Evolutionary conservation across 495 filamentous ascomycete species (phyloP).

Genomic region (Xylaria palmicola): DNA sequence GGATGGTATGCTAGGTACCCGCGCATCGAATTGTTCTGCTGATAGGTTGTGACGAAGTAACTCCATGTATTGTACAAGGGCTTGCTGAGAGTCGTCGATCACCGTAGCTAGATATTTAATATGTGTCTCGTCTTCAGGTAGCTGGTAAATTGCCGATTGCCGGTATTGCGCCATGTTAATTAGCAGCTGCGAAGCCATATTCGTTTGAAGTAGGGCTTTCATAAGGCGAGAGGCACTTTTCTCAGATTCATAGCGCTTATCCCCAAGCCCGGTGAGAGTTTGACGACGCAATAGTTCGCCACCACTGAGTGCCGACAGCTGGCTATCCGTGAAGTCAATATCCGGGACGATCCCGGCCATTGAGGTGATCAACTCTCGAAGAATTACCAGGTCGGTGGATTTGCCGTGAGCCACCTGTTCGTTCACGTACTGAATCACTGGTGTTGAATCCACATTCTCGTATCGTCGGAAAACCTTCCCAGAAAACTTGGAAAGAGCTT

Average conservation of each 20-base stretch:
- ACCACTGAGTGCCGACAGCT: slow-evolving; percentile 82
- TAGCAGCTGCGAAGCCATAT: slow-evolving; percentile 74
- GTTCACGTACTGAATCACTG: slow-evolving; percentile 85
- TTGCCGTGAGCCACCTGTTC: slow-evolving; percentile 77
- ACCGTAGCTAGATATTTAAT: slow-evolving; percentile 81
- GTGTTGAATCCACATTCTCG: slow-evolving; percentile 76
- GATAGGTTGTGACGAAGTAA: slow-evolving; percentile 77
- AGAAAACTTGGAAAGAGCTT: slow-evolving; percentile 78
- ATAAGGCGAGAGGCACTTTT: slow-evolving; percentile 73
- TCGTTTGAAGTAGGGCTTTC: slow-evolving; percentile 67
- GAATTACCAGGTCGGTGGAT: slow-evolving; percentile 80
- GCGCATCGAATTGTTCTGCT: slow-evolving; percentile 72
- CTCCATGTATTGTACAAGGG: slow-evolving; percentile 86
- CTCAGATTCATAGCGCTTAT: slow-evolving; percentile 66
- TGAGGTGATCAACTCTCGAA: slow-evolving; percentile 81
- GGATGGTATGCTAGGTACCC: slow-evolving; percentile 71
- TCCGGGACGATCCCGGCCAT: slow-evolving; percentile 92
- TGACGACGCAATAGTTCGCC: slow-evolving; percentile 75
- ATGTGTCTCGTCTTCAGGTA: slow-evolving; percentile 64
- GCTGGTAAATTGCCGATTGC: slow-evolving; percentile 71
- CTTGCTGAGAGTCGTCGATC: slow-evolving; percentile 83
- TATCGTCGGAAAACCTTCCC: slow-evolving; percentile 83
- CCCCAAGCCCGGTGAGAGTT: slow-evolving; percentile 72
- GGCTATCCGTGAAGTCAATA: slow-evolving; percentile 79
- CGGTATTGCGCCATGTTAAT: slow-evolving; percentile 88